Evolutionary conservation across 306 rosid genomes (phyloP).

Genomic region (Morella rubra): DNA sequence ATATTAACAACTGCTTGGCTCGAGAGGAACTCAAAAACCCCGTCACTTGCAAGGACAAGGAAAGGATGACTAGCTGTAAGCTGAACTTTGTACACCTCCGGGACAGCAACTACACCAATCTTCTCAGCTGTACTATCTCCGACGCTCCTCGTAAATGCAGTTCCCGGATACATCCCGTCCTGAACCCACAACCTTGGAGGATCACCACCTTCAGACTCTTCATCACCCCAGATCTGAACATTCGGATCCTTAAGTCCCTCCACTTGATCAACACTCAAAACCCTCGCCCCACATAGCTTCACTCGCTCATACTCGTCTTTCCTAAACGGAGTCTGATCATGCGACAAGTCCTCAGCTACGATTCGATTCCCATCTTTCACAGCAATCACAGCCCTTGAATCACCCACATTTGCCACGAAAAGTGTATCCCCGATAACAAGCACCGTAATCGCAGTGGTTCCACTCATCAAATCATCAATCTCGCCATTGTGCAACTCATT

Average conservation of each 20-base stretch:
- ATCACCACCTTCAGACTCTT: slow-evolving; percentile 76
- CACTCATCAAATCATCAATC: slow-evolving; percentile 93
- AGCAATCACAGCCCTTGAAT: slow-evolving; percentile 86
- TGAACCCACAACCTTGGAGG: slow-evolving; percentile 97
- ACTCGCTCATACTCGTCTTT: slow-evolving; percentile 90
- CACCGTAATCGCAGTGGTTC: slow-evolving; percentile 90
- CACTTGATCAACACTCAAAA: slow-evolving; percentile 85
- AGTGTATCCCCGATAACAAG: slow-evolving; percentile 73
- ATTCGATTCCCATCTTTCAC: slow-evolving; percentile 74
- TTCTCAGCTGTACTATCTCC: slow-evolving; percentile 87
- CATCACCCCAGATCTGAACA: slow-evolving; percentile 88
- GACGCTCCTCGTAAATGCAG: slow-evolving; percentile 96
- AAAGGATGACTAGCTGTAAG: slow-evolving; percentile 79
- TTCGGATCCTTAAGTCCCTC: slow-evolving; percentile 88
- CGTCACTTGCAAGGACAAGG: slow-evolving; percentile 94
- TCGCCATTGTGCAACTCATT: slow-evolving; percentile 55
- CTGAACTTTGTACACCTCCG: slow-evolving; percentile 69
- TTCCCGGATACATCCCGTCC: slow-evolving; percentile 77
- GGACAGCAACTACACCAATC: slow-evolving; percentile 85
- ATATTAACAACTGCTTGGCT: slow-evolving; percentile 89
- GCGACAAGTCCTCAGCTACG: slow-evolving; percentile 77
- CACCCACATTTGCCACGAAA: slow-evolving; percentile 93
- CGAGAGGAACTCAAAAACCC: slow-evolving; percentile 88
- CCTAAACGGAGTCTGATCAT: slow-evolving; percentile 95
- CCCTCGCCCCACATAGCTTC: slow-evolving; percentile 86